phyloP scores from a whole-genome alignment of 805 yeast genomes.

The Candida boidinii region DNA sequence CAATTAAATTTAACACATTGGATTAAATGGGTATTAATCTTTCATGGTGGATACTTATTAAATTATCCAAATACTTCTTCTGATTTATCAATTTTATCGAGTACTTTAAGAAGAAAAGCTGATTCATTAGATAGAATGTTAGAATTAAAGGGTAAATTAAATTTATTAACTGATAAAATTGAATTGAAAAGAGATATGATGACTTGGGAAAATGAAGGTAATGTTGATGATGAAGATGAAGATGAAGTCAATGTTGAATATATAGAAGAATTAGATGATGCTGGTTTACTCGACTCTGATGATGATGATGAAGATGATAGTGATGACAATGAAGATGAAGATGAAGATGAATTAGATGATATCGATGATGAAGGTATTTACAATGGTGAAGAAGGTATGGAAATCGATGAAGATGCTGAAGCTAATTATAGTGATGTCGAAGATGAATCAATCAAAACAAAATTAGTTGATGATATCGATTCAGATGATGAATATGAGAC shows the following conservation, averaged over 20 bases:
- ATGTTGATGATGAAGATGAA: slow-evolving; percentile 22
- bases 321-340: slow-evolving; percentile 10
- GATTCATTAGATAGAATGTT: slow-evolving; percentile 39
- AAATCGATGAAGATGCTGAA: slow-evolving; percentile 34
- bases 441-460: slow-evolving; percentile 16
- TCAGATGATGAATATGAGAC: slow-evolving; percentile 11
- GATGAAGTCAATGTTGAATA: slow-evolving; percentile 55
- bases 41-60: slow-evolving; percentile 43
- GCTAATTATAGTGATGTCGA: slow-evolving; percentile 32
- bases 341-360: slow-evolving; percentile 14
- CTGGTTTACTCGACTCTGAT: slow-evolving; percentile 21
- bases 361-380: slow-evolving; percentile 17
- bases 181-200: slow-evolving; percentile 33
- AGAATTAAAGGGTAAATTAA: slow-evolving; percentile 42
- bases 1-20: slow-evolving; percentile 43
- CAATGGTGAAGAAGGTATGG: slow-evolving; percentile 15
- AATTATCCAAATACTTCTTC: slow-evolving; percentile 35
- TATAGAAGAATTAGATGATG: slow-evolving; percentile 58
- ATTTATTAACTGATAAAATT: slow-evolving; percentile 35
- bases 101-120: slow-evolving; percentile 39
- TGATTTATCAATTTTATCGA: slow-evolving; percentile 35
- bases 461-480: slow-evolving; percentile 5
- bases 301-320: slow-evolving; percentile 18
- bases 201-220: slow-evolving; percentile 12
- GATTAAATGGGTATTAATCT: slow-evolving; percentile 48